These are phyloP conservation scores for Mrakia gelida DNA, from an alignment of 768 basidiomycete species.

Conservation along the genomic window DNA sequence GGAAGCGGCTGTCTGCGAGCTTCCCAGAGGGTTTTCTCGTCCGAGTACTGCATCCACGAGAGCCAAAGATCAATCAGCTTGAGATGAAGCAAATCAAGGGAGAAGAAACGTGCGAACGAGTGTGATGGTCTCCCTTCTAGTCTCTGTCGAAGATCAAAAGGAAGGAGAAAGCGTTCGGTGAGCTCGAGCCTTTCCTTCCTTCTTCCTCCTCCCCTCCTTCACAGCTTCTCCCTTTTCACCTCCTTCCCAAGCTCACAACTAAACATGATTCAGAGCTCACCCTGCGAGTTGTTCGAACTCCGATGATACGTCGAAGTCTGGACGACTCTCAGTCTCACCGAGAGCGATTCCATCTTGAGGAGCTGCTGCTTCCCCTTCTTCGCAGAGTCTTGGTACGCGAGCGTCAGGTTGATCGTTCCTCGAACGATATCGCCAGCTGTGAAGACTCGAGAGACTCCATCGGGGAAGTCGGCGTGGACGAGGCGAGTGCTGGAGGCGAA, in stretches of 20 bases:
- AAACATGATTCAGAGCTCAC: neutral
- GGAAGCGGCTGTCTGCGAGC: neutral
- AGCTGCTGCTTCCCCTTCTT: neutral
- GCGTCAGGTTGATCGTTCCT: neutral
- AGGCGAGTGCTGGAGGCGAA: neutral
- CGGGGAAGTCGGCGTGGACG: neutral
- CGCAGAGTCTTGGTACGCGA: neutral
- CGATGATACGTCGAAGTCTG: conserved; percentile 6
- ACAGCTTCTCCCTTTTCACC: neutral
- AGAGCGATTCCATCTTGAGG: neutral
- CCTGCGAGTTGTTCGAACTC: neutral
- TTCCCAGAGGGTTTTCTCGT: neutral
- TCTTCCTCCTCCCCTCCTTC: neutral
- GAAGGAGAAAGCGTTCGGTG: neutral
- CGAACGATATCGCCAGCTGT: neutral
- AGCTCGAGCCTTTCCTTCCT: neutral
- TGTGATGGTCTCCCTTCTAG: neutral
- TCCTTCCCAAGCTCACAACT: no score
- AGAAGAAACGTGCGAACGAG: neutral
- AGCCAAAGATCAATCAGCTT: neutral
- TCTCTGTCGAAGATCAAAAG: neutral
- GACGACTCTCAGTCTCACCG: neutral
- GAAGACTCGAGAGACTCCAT: neutral
- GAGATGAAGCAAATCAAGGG: neutral
- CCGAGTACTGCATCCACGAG: neutral